phyloP scores from a whole-genome alignment of 2,329 filamentous ascomycete species.

The Colletotrichum cordylinicola region DNA sequence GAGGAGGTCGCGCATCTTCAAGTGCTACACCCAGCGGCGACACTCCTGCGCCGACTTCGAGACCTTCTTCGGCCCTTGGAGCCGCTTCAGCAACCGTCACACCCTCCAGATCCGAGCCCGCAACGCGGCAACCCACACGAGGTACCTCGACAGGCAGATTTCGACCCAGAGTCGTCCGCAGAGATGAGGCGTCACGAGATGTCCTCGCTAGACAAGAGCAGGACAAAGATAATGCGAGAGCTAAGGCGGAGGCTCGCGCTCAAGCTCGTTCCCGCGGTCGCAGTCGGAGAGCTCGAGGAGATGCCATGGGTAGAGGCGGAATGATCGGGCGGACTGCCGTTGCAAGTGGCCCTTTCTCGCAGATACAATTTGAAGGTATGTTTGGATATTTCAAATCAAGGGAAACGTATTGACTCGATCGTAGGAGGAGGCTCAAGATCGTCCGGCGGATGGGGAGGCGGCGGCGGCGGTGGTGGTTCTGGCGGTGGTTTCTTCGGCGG shows the following conservation, averaged over 20 bases:
- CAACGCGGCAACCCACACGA: conserved; percentile 39
- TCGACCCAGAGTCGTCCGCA: conserved; percentile 52
- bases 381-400: too few species aligned
- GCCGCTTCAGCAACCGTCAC: neutral
- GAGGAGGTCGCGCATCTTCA: conserved; percentile 7
- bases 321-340: conserved; percentile 38
- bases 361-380: conserved; percentile 23
- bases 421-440: conserved; percentile 23
- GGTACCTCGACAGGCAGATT: conserved; percentile 46
- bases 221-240: conserved; percentile 40
- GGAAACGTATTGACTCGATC: neutral
- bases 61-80: neutral
- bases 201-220: conserved; percentile 50
- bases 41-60: neutral
- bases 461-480: conserved; percentile 25
- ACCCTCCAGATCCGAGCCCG: conserved; percentile 27
- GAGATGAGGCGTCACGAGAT: conserved; percentile 57
- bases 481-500: conserved; percentile 32
- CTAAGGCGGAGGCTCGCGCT: conserved; percentile 23
- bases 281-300: conserved; percentile 48
- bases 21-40: conserved; percentile 10
- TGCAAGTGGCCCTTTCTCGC: conserved; percentile 46
- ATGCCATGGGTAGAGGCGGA: conserved; percentile 49
- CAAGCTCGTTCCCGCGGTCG: conserved; percentile 29
- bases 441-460: conserved; percentile 17